Conservation (phyloP, 2,329 filamentous ascomycete genomes). For the Hypoxylon sp. region DNA sequence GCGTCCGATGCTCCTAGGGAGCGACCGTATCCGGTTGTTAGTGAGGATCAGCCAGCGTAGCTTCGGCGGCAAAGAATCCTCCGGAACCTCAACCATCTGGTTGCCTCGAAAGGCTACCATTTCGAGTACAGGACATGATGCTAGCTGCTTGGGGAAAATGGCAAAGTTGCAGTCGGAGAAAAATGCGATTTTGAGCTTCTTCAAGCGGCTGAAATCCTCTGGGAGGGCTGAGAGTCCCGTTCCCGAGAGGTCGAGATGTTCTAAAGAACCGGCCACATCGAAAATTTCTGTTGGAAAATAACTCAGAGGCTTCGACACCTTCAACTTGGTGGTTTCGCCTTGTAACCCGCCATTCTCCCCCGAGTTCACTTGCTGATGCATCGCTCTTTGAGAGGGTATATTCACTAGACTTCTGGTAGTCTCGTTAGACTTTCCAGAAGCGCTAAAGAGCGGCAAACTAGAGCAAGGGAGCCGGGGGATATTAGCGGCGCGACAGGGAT, state of each 20-base stretch:
- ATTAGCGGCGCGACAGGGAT: constrained; percentile 17
- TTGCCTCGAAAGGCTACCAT: constrained; percentile 66
- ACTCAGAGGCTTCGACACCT: constrained; percentile 54
- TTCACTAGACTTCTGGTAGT: constrained; percentile 6
- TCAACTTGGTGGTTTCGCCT: constrained; percentile 53
- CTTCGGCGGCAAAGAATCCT: constrained; percentile 59
- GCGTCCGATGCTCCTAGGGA: constrained; percentile 61
- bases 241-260: constrained; percentile 64
- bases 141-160: constrained; percentile 60
- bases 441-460: background rate
- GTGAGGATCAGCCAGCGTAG: constrained; percentile 66
- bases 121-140: constrained; percentile 61
- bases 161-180: constrained; percentile 63
- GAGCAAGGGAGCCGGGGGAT: background rate
- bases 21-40: constrained; percentile 58
- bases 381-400: background rate
- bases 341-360: constrained; percentile 7
- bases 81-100: constrained; percentile 60
- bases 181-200: constrained; percentile 62
- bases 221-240: constrained; percentile 61
- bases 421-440: background rate
- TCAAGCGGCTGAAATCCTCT: constrained; percentile 57
- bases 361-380: constrained; percentile 20
- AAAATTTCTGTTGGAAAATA: constrained; percentile 60
- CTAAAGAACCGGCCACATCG: constrained; percentile 58